Evolutionary conservation across 2,329 filamentous ascomycete species (phyloP).

Genomic region (Alternaria triticina): DNA sequence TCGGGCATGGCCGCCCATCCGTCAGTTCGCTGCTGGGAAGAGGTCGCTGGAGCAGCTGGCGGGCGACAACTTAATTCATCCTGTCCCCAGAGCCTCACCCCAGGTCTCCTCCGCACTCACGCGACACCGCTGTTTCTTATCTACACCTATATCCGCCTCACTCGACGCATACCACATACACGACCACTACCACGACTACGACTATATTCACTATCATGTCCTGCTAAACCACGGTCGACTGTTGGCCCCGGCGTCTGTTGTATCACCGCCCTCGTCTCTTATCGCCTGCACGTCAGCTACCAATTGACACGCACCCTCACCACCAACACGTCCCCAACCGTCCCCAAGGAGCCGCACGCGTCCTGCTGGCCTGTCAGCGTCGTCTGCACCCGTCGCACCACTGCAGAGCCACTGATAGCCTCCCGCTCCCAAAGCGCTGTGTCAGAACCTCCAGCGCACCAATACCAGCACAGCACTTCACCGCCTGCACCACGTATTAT

Average conservation of each 20-base stretch:
- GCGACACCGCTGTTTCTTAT: conserved; percentile 8
- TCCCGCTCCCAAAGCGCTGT: conserved; percentile 15
- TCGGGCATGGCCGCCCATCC: conserved; percentile 11
- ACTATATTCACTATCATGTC: conserved; percentile 16
- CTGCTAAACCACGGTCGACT: conserved; percentile 24
- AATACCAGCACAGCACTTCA: conserved; percentile 18
- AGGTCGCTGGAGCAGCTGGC: conserved; percentile 13
- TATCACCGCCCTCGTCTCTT: conserved; percentile 41
- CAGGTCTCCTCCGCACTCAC: conserved; percentile 14
- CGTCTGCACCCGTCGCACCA: conserved; percentile 24
- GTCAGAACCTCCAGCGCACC: conserved; percentile 8
- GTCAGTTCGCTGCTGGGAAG: conserved; percentile 19
- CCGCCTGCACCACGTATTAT: conserved; percentile 15
- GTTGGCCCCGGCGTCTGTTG: conserved; percentile 38
- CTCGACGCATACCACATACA: not conserved
- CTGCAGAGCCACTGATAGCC: conserved; percentile 23
- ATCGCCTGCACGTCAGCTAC: conserved; percentile 43
- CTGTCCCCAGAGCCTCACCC: conserved; percentile 23
- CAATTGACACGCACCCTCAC: conserved; percentile 37
- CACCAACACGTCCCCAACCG: conserved; percentile 17
- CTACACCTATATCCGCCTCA: not conserved
- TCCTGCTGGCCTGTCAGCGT: conserved; percentile 22
- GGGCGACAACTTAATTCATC: conserved; percentile 18
- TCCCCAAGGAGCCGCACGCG: conserved; percentile 29
- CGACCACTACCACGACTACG: conserved; percentile 3